Base-by-base conservation (phyloP, 2,329 filamentous ascomycete species). In the Arthrinium puccinioides region DNA sequence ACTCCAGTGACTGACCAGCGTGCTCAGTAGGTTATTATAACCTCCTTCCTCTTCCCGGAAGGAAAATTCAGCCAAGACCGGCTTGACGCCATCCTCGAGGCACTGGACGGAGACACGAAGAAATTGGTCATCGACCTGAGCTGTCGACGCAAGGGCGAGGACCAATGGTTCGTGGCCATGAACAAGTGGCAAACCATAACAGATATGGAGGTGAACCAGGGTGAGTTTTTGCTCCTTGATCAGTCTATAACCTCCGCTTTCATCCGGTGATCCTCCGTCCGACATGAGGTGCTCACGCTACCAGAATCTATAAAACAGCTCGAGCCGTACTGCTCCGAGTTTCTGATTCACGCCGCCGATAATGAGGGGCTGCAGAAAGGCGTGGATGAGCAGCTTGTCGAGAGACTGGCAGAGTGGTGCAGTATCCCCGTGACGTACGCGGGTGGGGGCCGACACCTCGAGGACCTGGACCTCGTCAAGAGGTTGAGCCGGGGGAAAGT, bases 101-200 rank as follows among this genome's bases (percentile, higher is more conserved):
- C 81, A 2, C 72, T 98, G 5, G 82, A 71, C 19, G 80, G 82
- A 37, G 82, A 94, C 56, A 87, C 72, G 56, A 66, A 70, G 33
- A 92, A 86, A 62, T 77, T 98, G 33, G 90, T 98, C 48, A 89
- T 98, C 57, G 92, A 98, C 56, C 74, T 98, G 18, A 95, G 88
- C 62, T 98, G 92, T 57, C 79, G 92, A 36, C 73, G 81, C 41
- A 82, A 80, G 42, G 84, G 73, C 25, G 66, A 70, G 4, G 70
- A 82, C 39, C 82, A 69, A 26, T 98, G 92, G 92, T 88, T 85
- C 53, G 92, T 98, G n/a, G 90, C 92, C 38, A 98, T 94, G 83
- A 87, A 98, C 62, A 94, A 94, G 61, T 98, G 92, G 92, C 92
- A 97, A 70, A 95, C 87, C 2, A 82, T 97, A 39, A 97, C 92